Evolutionary conservation across 1,284 basidiomycete genomes (phyloP).

Genomic region (Boletellus dicymbophilus): DNA sequence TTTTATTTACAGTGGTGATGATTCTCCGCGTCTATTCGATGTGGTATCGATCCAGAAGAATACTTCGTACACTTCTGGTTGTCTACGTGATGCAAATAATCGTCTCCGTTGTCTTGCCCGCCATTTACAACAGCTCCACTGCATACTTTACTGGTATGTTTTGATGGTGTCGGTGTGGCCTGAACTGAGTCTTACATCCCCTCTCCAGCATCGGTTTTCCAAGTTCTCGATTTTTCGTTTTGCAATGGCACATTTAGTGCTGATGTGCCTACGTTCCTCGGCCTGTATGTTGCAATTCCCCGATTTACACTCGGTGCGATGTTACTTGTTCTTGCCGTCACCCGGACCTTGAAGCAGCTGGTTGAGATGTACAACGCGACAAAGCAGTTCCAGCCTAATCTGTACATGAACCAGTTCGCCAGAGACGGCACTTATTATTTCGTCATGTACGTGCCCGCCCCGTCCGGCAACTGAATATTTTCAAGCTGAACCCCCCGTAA

Average conservation of each 20-base stretch:
- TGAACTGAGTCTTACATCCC: neutral
- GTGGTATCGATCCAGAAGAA: neutral
- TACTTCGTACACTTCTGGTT: neutral
- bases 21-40: neutral
- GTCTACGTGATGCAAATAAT: neutral
- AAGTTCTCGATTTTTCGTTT: neutral
- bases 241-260: neutral
- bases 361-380: conserved; percentile 14
- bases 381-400: conserved; percentile 11
- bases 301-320: conserved; percentile 3
- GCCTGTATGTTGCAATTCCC: neutral
- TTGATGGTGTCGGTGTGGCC: neutral
- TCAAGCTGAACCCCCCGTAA: neutral
- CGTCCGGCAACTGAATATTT: neutral
- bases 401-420: conserved; percentile 5
- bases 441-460: conserved; percentile 17
- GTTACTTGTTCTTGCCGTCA: conserved; percentile 11
- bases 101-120: neutral
- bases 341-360: conserved; percentile 1
- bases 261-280: neutral
- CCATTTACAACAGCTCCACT: neutral
- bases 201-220: neutral
- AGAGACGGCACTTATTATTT: conserved; percentile 20
- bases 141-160: neutral
- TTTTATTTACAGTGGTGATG: neutral